Base-by-base conservation (phyloP, 768 basidiomycete genomes). In the Tricholoma sp. region DNA sequence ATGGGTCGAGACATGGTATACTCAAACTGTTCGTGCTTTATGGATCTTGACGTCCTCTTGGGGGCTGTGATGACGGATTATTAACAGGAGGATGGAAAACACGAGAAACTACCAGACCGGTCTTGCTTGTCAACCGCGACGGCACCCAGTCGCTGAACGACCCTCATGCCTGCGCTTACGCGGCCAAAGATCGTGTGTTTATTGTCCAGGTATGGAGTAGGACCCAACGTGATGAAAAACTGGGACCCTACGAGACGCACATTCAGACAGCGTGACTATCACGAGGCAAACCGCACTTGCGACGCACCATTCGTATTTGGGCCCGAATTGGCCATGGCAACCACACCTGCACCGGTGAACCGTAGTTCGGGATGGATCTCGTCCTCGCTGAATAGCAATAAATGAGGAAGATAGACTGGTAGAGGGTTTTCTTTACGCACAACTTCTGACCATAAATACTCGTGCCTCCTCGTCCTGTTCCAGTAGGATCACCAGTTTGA, bases 281-380 rank as follows among this genome's bases (percentile, higher is more conserved):
- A 74, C 14, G 74, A 79, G 24, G 77, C 80, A 9, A 72, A 53
- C 73, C 49, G 24, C 24, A 5, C 5, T 27, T 81, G 74, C 71
- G 29, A 58, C 74, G 54, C 54, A 83, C 91, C 88, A 65, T 93
- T 94, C 22, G 88, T 89, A 68, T 93, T 91, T n/a, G 90, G 90
- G 10, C 95, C 95, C 46, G 95, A 92, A 73, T 99, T 99, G 34
- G 97, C 97, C 91, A 94, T 93, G 8, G 92, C 94, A 22, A 98
- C 83, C 57, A 98, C 94, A 19, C 96, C 96, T 43, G 95, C 94
- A 16, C 96, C 96, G 2, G 94, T 94, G 75, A 98, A 98, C 50
- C 94, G 79, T 63, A 98, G 73, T 12, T 97, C 94, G 1, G 91
- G 87, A 64, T 92, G 83, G 52, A 98, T 83, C 68, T 97, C 94